A percentile compares a stretch with the other conserved stretches of the same genome.
Conservation (phyloP, 2,329 filamentous ascomycete species). For the Botryotinia calthae region DNA sequence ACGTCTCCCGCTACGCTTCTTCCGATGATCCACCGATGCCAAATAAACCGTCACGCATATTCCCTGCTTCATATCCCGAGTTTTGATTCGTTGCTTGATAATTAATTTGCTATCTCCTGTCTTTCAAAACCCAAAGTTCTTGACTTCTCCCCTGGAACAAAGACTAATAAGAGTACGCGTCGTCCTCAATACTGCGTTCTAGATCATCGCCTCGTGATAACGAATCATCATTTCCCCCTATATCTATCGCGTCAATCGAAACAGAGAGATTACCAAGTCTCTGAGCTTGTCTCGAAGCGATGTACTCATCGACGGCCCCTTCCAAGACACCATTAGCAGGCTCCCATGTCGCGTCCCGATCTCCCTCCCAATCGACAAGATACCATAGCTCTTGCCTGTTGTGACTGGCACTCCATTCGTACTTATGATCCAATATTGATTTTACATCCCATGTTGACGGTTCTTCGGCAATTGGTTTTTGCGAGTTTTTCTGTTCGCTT, state of each 20-base stretch:
- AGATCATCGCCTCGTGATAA: neutral
- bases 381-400: constrained; percentile 26
- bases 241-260: constrained; percentile 4
- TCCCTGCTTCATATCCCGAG: neutral
- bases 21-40: neutral
- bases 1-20: neutral
- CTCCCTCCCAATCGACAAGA: constrained; percentile 34
- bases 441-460: constrained; percentile 25
- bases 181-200: neutral
- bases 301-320: constrained; percentile 22
- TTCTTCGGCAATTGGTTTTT: constrained; percentile 4
- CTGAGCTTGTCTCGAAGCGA: constrained; percentile 15
- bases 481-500: constrained; percentile 15
- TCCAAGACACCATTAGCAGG: constrained; percentile 29
- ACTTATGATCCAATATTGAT: constrained; percentile 30
- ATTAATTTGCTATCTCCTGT: neutral
- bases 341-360: constrained; percentile 33
- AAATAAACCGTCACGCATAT: neutral
- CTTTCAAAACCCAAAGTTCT: neutral
- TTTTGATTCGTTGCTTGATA: neutral
- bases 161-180: neutral
- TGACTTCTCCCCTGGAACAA: neutral
- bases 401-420: neutral
- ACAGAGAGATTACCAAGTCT: neutral
- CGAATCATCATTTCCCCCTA: neutral